A percentile compares a stretch with the other conserved stretches of the same genome.
Evolutionary conservation across 1,284 basidiomycete genomes (phyloP).

Genomic region (Cryptococcus sp.): DNA sequence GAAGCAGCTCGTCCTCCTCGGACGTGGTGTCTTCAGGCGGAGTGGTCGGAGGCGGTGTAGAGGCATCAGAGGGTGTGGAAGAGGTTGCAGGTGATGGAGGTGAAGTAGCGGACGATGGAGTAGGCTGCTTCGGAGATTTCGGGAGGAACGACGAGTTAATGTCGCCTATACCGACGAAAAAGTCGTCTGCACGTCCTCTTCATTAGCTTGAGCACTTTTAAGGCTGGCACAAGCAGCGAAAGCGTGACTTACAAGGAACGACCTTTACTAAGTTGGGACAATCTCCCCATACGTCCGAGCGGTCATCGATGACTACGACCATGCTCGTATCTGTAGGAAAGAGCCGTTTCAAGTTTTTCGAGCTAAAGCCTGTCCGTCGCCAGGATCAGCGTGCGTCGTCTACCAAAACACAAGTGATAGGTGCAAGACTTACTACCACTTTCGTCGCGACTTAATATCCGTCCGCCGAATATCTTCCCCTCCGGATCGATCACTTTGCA

Average conservation of each 20-base stretch:
- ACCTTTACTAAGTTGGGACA: constrained; percentile 95
- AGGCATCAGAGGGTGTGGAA: constrained; percentile 4
- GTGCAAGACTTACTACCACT: constrained; percentile 66
- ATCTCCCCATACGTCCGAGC: constrained; percentile 92
- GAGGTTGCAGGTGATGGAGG: constrained; percentile 10
- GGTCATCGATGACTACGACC: constrained; percentile 98
- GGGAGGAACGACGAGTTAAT: constrained; percentile 89
- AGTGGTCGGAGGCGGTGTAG: constrained; percentile 14
- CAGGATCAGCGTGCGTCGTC: background rate
- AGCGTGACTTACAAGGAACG: constrained; percentile 73
- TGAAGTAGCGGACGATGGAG: constrained; percentile 1
- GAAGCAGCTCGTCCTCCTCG: constrained; percentile 28
- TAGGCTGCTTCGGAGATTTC: constrained; percentile 16
- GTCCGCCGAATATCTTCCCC: constrained; percentile 78
- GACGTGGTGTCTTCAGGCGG: constrained; percentile 19
- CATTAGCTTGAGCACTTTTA: constrained; percentile 7
- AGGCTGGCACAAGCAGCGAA: background rate
- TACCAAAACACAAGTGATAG: background rate
- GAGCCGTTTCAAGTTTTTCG: constrained; percentile 85
- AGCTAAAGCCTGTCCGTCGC: constrained; percentile 36
- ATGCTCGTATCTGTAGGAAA: constrained; percentile 97
- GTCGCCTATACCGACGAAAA: constrained; percentile 98
- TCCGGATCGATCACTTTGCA: constrained; percentile 91
- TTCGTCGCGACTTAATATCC: constrained; percentile 91
- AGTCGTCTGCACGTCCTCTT: constrained; percentile 69